Conservation (phyloP, 495 filamentous ascomycete species). For the Lichina pygmaea region DNA sequence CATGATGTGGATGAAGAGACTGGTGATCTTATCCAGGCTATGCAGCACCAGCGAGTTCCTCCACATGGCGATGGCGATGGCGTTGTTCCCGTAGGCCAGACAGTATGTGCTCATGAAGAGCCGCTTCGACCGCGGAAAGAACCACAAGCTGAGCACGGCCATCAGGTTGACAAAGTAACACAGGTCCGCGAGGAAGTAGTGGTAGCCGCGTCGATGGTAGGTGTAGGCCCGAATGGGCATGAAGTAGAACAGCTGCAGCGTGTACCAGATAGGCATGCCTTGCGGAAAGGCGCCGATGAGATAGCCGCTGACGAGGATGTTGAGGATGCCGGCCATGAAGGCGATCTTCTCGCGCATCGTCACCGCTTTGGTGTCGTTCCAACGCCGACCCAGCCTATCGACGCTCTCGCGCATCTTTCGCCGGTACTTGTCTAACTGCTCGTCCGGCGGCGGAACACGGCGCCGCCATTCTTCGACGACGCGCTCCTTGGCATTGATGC, state of each 20-base stretch:
- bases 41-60: constrained; percentile 95
- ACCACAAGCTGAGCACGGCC: constrained; percentile 58
- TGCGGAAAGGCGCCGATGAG: constrained; percentile 68
- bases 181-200: constrained; percentile 91
- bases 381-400: constrained; percentile 60
- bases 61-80: constrained; percentile 97
- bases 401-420: constrained; percentile 65
- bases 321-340: constrained; percentile 87
- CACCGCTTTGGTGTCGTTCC: constrained; percentile 70
- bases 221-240: constrained; percentile 87
- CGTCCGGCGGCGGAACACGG: constrained; percentile 50
- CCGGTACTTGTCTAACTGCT: constrained; percentile 75
- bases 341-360: constrained; percentile 82
- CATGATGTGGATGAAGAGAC: constrained; percentile 97
- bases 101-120: constrained; percentile 86
- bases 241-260: constrained; percentile 60
- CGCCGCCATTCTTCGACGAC: constrained; percentile 74
- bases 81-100: constrained; percentile 84
- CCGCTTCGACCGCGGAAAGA: constrained; percentile 72
- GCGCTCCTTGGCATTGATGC: constrained; percentile 31
- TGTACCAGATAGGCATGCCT: constrained; percentile 83
- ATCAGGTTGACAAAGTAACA: constrained; percentile 97
- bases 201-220: constrained; percentile 72
- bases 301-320: constrained; percentile 90
- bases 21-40: constrained; percentile 84